Base-by-base conservation (phyloP, 345 rosid species). In the Hibiscus mutabilis region DNA sequence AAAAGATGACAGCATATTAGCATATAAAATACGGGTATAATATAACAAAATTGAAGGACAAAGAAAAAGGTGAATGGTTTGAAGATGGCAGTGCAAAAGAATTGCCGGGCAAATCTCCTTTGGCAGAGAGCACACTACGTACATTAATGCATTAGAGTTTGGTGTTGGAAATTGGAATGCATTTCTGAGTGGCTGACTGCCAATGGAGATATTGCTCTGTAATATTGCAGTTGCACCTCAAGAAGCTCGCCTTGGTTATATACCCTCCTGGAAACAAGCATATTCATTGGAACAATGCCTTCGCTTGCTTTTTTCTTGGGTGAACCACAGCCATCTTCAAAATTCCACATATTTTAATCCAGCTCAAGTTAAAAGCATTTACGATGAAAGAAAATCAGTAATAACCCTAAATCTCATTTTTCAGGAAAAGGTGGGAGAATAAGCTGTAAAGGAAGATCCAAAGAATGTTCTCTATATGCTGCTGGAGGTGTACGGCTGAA, bases 31-130 rank as follows among this genome's bases (percentile, higher is more conserved):
- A n/a, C n/a, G n/a, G n/a, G n/a, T n/a, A n/a, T n/a, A 27, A 27
- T 60, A 16, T 12, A 61, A 35, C 35, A 27, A 31, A 31, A 4
- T 4, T 4, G 6, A 0, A 31, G 35, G 35, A 31, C 5, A 31
- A 3, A 31, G 6, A 31, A 4, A 4, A 0, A 31, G 35, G 35
- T 7, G 27, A 10, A 42, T 42, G 46, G 15, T 11, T 1, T 4
- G 0, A 0, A 24, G 6, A n/a, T 8, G 21, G 40, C 31, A 44
- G 69, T 79, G 83, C 84, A 81, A 76, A 75, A 74, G 83, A 61
- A 84, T 81, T 71, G 83, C 82, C 69, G 81, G 81, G 87, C 83
- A 84, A 81, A 84, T 84, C 87, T 84, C 81, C 87, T 73, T 81
- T 77, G 83, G 84, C 84, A 81, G 69, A 71, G 60, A 18, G 70